Conservation (phyloP, 2,329 filamentous ascomycete genomes). For the Uncinocarpus reesii region DNA sequence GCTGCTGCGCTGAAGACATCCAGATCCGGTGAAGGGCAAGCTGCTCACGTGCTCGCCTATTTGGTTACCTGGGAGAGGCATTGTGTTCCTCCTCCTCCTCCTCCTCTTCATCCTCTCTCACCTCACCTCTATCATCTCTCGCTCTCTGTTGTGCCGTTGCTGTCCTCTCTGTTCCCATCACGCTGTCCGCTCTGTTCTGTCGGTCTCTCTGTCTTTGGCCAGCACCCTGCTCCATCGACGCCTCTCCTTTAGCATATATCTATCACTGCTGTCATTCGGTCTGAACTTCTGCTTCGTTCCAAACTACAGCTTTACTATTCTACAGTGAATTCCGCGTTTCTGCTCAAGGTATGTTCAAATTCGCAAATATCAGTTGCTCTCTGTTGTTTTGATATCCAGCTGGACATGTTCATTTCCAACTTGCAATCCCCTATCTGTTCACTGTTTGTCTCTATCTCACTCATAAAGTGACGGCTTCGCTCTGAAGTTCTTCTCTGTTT, state of each 20-base stretch:
- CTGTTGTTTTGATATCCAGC: too few relatives aligned
- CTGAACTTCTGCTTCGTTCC: neutral
- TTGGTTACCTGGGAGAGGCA: slow-evolving; percentile 1
- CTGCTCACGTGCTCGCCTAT: slow-evolving; percentile 4
- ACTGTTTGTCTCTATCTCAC: neutral
- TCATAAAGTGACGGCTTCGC: neutral
- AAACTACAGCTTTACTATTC: neutral
- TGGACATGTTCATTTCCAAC: too few relatives aligned
- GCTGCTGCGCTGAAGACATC: neutral
- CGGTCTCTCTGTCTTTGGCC: neutral
- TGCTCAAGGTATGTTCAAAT: too few relatives aligned
- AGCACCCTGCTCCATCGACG: neutral
- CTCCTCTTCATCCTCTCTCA: neutral
- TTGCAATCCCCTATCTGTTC: neutral
- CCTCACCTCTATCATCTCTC: neutral
- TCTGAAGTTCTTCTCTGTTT: neutral
- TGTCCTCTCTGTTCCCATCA: neutral
- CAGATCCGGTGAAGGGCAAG: slow-evolving; percentile 1
- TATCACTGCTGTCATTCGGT: neutral
- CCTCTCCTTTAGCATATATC: neutral
- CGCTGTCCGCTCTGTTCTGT: neutral
- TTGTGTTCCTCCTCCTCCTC: slow-evolving; percentile 3
- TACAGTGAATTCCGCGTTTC: too few relatives aligned
- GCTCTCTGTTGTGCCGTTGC: neutral
- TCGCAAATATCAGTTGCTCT: too few relatives aligned